Base-by-base conservation (phyloP, 2,329 filamentous ascomycete species). In the Claviceps pazoutovae region DNA sequence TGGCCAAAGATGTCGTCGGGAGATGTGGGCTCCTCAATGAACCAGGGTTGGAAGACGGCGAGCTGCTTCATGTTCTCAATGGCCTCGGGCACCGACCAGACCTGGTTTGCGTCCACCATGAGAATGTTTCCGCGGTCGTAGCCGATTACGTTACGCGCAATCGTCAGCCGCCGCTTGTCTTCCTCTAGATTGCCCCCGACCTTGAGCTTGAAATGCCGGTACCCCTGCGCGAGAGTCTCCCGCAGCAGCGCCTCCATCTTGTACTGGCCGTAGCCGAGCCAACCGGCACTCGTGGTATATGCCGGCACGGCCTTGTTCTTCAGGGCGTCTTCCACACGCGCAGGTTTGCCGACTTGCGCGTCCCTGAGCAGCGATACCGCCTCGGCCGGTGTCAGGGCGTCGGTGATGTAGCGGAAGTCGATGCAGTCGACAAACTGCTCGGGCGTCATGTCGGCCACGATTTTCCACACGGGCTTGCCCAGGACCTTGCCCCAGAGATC, bases 51-150 rank as follows among this genome's bases (percentile, higher is more conserved):
- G 73, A 89, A 95, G 60, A 89, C 82, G 52, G 79, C 79, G 46
- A 95, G 80, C 62, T 88, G 69, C 62, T 83, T 78, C 88, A 95
- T 94, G 73, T 91, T 88, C 56, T 78, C 79, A 60, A 95, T 88
- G 7, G 89, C 88, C 70, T 95, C 88, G 1, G 88, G 87, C 38
- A 95, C 88, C 49, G 83, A 88, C 88, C 88, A 95, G 54, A 93
- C 77, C 73, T 95, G 89, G 71, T 95, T 95, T 49, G 88, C 88
- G 70, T 95, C 88, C 13, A 94, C 83, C 88, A 95, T 95, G 60
- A 95, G 76, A 50, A 91, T 78, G 66, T 91, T 91, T 54, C 84
- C 88, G 63, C 76, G 73, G 67, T 94, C 88, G 66, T 84, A 91
- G 2, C 87, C 86, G 64, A 95, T 85, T 42, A 91, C 81, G 34